Conservation (phyloP, 2,329 filamentous ascomycete species). For the Stagonosporopsis tanaceti region DNA sequence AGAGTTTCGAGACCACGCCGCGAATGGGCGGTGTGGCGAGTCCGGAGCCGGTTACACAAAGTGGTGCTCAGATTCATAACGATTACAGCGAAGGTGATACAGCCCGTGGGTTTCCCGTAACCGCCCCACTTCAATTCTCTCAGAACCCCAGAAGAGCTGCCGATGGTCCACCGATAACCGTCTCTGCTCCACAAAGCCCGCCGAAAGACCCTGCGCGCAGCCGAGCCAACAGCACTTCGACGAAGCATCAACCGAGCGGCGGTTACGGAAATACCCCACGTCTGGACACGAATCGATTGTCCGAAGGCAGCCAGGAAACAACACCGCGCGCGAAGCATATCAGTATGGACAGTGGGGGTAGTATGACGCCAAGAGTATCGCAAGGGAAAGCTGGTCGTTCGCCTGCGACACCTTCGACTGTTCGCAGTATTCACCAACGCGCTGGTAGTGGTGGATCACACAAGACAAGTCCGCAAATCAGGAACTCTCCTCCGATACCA, state of each 20-base stretch:
- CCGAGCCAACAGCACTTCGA: slow-evolving; percentile 38
- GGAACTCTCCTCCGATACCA: slow-evolving; percentile 36
- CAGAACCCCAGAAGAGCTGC: slow-evolving; percentile 35
- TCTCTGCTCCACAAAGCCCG: slow-evolving; percentile 30
- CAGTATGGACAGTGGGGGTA: slow-evolving; percentile 43
- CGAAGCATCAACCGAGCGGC: slow-evolving; percentile 30
- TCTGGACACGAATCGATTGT: slow-evolving; percentile 33
- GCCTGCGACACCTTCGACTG: slow-evolving; percentile 44
- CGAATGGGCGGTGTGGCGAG: slow-evolving; percentile 42
- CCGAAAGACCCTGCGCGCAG: slow-evolving; percentile 33
- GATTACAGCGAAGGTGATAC: slow-evolving; percentile 17
- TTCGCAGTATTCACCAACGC: slow-evolving; percentile 39
- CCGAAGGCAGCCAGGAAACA: slow-evolving; percentile 41
- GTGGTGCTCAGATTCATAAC: slow-evolving; percentile 17
- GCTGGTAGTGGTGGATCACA: slow-evolving; percentile 40
- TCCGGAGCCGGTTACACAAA: slow-evolving; percentile 37
- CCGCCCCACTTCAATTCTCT: slow-evolving; percentile 31
- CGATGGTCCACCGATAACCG: slow-evolving; percentile 36
- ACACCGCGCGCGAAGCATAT: slow-evolving; percentile 43
- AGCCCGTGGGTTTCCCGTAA: slow-evolving; percentile 19
- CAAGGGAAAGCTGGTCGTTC: slow-evolving; percentile 41
- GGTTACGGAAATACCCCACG: slow-evolving; percentile 41
- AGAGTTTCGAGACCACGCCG: slow-evolving; percentile 50
- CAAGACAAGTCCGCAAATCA: slow-evolving; percentile 36
- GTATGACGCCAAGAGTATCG: slow-evolving; percentile 43